phyloP scores from a whole-genome alignment of 176 grass and related monocot genomes.

The Eleusine coracana region DNA sequence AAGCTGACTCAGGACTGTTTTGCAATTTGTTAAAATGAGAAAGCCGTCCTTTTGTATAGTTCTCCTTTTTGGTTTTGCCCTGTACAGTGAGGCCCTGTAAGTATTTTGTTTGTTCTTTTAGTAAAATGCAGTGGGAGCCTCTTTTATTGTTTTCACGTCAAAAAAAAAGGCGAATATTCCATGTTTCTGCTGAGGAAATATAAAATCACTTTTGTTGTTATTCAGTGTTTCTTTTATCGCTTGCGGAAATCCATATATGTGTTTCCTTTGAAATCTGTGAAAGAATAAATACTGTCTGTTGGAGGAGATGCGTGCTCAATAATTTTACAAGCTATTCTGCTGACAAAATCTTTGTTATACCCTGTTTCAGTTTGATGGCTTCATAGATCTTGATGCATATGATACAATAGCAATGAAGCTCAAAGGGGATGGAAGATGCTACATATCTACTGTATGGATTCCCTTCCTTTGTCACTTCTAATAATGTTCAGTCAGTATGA shows the following conservation, averaged over 20 bases:
- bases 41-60: background rate
- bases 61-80: no score
- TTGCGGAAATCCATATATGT: background rate
- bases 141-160: no score
- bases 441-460: slow-evolving; percentile 90
- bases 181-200: background rate
- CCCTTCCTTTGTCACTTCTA: background rate
- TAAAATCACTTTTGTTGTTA: background rate
- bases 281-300: background rate
- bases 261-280: background rate
- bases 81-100: no score
- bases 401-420: slow-evolving; percentile 97
- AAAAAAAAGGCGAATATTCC: background rate
- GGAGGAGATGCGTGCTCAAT: background rate
- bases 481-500: slow-evolving; percentile 28
- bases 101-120: no score
- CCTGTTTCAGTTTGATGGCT: slow-evolving; percentile 80
- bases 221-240: background rate
- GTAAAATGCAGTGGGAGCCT: no score
- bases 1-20: background rate
- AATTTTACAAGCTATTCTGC: slow-evolving; percentile 13
- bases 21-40: background rate
- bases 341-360: slow-evolving; percentile 1
- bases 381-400: slow-evolving; percentile 90
- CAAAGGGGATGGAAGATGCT: slow-evolving; percentile 89